Percentiles rank a stretch among this genome's conserved stretches.
These are phyloP conservation scores for Globisporangium apiculatum DNA, from an alignment of 352 stramenopile species.

Conservation along the genomic window DNA sequence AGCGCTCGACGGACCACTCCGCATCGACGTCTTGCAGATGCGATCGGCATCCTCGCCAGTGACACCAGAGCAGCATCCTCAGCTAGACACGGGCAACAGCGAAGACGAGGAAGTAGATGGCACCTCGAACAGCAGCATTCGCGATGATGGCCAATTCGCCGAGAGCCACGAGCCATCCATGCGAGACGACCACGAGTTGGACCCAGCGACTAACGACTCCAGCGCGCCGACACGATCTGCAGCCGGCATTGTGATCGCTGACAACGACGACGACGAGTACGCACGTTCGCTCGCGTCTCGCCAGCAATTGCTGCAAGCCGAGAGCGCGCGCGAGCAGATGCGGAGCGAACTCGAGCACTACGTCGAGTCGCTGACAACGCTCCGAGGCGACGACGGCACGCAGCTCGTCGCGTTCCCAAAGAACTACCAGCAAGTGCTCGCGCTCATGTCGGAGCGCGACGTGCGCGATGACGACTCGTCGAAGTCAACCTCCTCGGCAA, in stretches of 20 bases:
- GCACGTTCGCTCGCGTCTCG: constrained; percentile 7
- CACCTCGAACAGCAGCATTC: background rate
- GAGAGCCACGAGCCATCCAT: too few relatives aligned
- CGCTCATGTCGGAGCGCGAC: constrained; percentile 57
- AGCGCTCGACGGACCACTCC: background rate
- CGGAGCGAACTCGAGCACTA: constrained; percentile 41
- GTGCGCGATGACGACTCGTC: constrained; percentile 19
- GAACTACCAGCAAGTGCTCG: constrained; percentile 61
- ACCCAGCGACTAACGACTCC: background rate
- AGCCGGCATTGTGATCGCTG: background rate
- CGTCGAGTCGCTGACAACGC: constrained; percentile 26
- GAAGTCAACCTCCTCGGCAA: background rate
- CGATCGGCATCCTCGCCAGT: background rate
- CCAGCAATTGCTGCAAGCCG: constrained; percentile 16
- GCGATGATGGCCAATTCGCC: too few relatives aligned
- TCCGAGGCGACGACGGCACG: constrained; percentile 40
- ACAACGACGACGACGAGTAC: constrained; percentile 21
- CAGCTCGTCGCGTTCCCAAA: constrained; percentile 41
- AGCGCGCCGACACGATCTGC: too few relatives aligned
- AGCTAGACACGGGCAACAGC: background rate
- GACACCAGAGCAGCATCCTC: background rate
- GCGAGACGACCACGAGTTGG: background rate
- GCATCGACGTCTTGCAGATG: background rate
- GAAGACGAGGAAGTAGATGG: background rate
- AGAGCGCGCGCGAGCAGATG: constrained; percentile 28